Conservation (phyloP, 164 flowering plant genomes). For the Cinnamomum chago region DNA sequence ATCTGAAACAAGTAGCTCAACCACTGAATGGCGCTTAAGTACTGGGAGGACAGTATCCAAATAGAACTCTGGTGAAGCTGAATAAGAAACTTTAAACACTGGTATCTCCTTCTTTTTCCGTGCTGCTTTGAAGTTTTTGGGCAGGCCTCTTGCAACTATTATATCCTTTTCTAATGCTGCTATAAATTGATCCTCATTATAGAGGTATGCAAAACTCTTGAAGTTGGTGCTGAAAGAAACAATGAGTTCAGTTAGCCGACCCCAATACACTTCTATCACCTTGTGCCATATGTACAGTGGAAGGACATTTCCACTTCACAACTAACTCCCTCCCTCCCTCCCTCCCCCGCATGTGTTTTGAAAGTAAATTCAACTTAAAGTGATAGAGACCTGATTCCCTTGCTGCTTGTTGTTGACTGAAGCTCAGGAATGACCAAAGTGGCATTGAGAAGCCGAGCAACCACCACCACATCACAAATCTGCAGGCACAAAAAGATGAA, state of each 20-base stretch:
- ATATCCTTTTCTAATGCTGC: constrained; percentile 71
- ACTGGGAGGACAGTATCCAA: constrained; percentile 67
- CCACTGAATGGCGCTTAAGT: constrained; percentile 62
- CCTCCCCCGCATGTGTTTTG: neutral
- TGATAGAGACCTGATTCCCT: constrained; percentile 76
- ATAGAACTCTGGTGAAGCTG: constrained; percentile 70
- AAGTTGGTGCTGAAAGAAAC: constrained; percentile 62
- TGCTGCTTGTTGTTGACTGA: constrained; percentile 88
- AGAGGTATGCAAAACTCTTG: constrained; percentile 93
- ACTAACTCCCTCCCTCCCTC: too few species aligned
- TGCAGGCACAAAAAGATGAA: constrained; percentile 26
- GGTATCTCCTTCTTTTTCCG: constrained; percentile 84
- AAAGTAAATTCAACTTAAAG: neutral
- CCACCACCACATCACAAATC: constrained; percentile 86
- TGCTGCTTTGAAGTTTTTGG: constrained; percentile 73
- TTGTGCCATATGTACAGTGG: too few species aligned
- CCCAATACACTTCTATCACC: too few species aligned
- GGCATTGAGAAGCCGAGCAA: constrained; percentile 88
- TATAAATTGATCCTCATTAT: constrained; percentile 92
- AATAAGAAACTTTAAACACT: constrained; percentile 52
- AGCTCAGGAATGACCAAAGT: constrained; percentile 90
- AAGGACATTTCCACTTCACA: too few species aligned
- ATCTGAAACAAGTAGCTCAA: constrained; percentile 72
- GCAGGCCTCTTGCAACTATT: constrained; percentile 71
- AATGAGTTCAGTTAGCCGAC: neutral